Percentiles rank a stretch among this genome's conserved stretches.
phyloP scores from a whole-genome alignment of 2,329 filamentous ascomycete species.

The Aspergillus proliferans region DNA sequence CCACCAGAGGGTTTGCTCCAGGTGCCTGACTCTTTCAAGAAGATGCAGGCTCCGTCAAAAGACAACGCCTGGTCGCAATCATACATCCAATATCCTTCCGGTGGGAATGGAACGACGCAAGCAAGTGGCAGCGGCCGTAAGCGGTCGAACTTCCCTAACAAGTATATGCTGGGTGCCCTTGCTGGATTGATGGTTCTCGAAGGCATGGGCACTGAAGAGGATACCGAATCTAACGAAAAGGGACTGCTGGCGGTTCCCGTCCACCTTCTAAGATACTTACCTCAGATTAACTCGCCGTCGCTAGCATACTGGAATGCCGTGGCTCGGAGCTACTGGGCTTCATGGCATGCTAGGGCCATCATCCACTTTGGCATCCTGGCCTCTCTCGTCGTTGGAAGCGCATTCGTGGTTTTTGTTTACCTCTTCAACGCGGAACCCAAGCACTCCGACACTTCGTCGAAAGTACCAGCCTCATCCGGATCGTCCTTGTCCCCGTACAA shows the following conservation, averaged over 20 bases:
- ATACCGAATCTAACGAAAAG: conserved; percentile 55
- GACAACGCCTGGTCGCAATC: conserved; percentile 35
- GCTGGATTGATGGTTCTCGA: conserved; percentile 90
- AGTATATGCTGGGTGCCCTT: conserved; percentile 87
- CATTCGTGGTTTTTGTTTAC: conserved; percentile 53
- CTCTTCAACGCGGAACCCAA: conserved; percentile 54
- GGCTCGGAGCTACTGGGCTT: conserved; percentile 24
- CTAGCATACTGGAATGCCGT: conserved; percentile 20
- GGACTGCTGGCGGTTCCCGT: conserved; percentile 62
- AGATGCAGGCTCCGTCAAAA: conserved; percentile 32
- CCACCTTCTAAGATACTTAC: conserved; percentile 45
- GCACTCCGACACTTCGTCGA: conserved; percentile 43
- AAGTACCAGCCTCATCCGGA: conserved; percentile 19
- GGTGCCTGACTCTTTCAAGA: conserved; percentile 39
- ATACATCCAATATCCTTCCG: conserved; percentile 27
- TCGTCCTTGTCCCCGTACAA: conserved; percentile 63
- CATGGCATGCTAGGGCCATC: conserved; percentile 33
- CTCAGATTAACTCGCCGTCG: conserved; percentile 15
- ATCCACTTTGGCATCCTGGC: conserved; percentile 46
- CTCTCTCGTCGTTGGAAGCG: conserved; percentile 47
- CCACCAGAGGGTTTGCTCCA: conserved; percentile 40
- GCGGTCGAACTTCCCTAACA: conserved; percentile 53
- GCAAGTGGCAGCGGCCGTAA: conserved; percentile 40
- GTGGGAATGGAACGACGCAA: conserved; percentile 24
- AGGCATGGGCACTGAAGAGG: conserved; percentile 64